Conservation (phyloP, 2,329 filamentous ascomycete genomes). For the Nigrospora sphaerica region DNA sequence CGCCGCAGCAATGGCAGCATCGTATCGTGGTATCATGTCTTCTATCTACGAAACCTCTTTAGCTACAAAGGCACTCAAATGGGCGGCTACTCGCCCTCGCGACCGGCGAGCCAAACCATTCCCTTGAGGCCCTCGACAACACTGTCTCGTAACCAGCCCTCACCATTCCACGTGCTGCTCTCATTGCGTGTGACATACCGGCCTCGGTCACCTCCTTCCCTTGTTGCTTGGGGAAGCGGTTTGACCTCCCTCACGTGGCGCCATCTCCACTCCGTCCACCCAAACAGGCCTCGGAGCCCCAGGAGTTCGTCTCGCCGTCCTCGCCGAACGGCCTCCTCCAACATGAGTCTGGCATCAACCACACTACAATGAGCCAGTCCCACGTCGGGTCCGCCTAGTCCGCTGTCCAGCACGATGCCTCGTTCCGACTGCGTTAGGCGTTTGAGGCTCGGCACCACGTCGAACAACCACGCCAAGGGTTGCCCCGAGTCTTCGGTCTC, state of each 20-base stretch:
- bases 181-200: slow-evolving; percentile 5
- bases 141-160: slow-evolving; percentile 50
- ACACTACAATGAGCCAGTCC: slow-evolving; percentile 31
- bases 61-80: too few relatives aligned
- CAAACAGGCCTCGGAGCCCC: slow-evolving; percentile 45
- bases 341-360: slow-evolving; percentile 65
- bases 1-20: too few relatives aligned
- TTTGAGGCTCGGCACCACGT: slow-evolving; percentile 43
- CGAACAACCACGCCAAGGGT: slow-evolving; percentile 70
- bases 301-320: slow-evolving; percentile 29
- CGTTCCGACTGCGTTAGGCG: slow-evolving; percentile 60
- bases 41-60: too few relatives aligned
- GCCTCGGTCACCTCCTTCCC: slow-evolving; percentile 8
- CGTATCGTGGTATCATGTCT: too few relatives aligned
- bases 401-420: slow-evolving; percentile 49
- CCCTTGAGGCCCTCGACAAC: slow-evolving; percentile 50
- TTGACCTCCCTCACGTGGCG: slow-evolving; percentile 15
- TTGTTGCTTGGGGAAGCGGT: not conserved
- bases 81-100: slow-evolving; percentile 15
- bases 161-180: slow-evolving; percentile 21
- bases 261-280: slow-evolving; percentile 44
- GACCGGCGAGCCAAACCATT: slow-evolving; percentile 42
- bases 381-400: slow-evolving; percentile 38
- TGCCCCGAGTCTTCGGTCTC: slow-evolving; percentile 20
- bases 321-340: slow-evolving; percentile 41